These are phyloP conservation scores for Lactifluus rugatus DNA, from an alignment of 768 basidiomycete genomes.

Conservation along the genomic window DNA sequence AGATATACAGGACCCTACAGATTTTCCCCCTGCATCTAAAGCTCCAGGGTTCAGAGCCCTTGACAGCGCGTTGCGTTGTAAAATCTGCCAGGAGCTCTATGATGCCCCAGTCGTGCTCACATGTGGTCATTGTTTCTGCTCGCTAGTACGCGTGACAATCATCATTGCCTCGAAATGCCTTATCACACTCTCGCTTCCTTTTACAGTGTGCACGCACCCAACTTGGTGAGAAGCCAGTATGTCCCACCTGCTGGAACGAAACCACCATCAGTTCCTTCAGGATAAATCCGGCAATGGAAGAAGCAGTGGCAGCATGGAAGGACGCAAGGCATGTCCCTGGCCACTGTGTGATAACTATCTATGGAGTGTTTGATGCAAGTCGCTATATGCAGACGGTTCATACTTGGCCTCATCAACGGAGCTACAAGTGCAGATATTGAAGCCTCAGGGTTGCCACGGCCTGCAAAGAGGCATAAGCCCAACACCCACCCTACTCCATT, in stretches of 20 bases:
- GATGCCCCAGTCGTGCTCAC: slow-evolving; percentile 30
- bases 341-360: background rate
- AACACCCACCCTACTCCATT: background rate
- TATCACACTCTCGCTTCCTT: background rate
- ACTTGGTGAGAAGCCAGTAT: slow-evolving; percentile 28
- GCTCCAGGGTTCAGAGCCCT: slow-evolving; percentile 26
- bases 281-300: slow-evolving; percentile 31
- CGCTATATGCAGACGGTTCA: slow-evolving; percentile 8
- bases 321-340: slow-evolving; percentile 27
- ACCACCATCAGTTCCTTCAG: slow-evolving; percentile 28
- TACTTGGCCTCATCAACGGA: slow-evolving; percentile 4
- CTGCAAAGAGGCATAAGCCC: slow-evolving; percentile 18
- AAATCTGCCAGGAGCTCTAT: slow-evolving; percentile 34
- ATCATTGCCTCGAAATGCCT: background rate
- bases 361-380: background rate
- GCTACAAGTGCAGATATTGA: background rate
- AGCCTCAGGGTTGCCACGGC: slow-evolving; percentile 1
- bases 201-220: slow-evolving; percentile 32
- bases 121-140: slow-evolving; percentile 37
- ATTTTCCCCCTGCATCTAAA: slow-evolving; percentile 24
- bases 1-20: slow-evolving; percentile 27
- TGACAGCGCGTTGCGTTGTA: slow-evolving; percentile 30
- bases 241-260: slow-evolving; percentile 29
- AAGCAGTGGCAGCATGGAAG: slow-evolving; percentile 30
- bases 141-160: slow-evolving; percentile 22